Conservation (phyloP, 2,329 filamentous ascomycete genomes). For the Fusarium avenaceum region DNA sequence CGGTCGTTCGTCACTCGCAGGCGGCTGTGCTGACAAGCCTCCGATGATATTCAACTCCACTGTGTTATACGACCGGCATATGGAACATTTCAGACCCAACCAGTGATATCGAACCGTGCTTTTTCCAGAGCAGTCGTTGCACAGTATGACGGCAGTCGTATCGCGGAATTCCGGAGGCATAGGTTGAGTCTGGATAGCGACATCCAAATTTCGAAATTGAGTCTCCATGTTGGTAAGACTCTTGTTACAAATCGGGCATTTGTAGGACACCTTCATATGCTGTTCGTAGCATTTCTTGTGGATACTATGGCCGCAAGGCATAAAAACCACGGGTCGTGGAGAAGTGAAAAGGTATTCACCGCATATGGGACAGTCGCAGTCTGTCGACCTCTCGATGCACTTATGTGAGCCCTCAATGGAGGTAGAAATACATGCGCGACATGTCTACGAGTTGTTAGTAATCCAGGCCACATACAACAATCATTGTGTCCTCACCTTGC, state of each 20-base stretch:
- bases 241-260: conserved; percentile 96
- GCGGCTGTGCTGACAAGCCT: conserved; percentile 48
- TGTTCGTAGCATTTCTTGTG: conserved; percentile 90
- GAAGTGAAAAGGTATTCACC: conserved; percentile 97
- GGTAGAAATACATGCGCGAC: conserved; percentile 94
- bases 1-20: conserved; percentile 44
- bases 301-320: conserved; percentile 96
- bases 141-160: conserved; percentile 85
- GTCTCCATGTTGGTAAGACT: conserved; percentile 98
- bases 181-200: conserved; percentile 87
- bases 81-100: conserved; percentile 89
- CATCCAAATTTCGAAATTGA: conserved; percentile 90
- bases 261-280: conserved; percentile 91
- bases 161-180: conserved; percentile 89
- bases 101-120: conserved; percentile 92
- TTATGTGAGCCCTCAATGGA: conserved; percentile 86
- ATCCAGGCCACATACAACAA: background rate
- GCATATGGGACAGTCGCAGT: conserved; percentile 97
- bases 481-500: conserved; percentile 76
- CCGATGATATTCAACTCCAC: conserved; percentile 73
- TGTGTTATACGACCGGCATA: conserved; percentile 79
- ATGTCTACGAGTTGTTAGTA: conserved; percentile 69
- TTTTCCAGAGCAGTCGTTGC: conserved; percentile 94
- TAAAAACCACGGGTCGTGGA: conserved; percentile 87
- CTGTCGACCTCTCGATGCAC: conserved; percentile 93